Percentiles rank a stretch among this genome's conserved stretches.
These are phyloP conservation scores for Yarrowia sp. DNA, from an alignment of 805 yeast species.

Conservation along the genomic window DNA sequence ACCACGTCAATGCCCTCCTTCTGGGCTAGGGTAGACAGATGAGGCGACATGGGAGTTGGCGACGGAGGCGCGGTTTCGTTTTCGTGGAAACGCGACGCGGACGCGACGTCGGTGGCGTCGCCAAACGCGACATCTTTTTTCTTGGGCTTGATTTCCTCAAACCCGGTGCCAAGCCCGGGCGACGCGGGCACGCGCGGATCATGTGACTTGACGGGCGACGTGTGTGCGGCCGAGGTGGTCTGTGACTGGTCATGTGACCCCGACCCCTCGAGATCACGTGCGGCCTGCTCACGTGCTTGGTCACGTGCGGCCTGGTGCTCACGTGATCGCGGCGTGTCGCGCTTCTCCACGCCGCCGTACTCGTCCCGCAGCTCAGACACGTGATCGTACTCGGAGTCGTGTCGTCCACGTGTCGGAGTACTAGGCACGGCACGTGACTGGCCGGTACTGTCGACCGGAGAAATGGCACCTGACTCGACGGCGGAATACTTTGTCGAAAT, in stretches of 20 bases:
- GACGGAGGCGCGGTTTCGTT: constrained; percentile 16
- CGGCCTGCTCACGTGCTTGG: no score
- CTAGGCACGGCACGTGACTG: constrained; percentile 29
- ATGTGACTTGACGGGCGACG: no score
- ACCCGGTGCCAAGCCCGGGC: constrained; percentile 4
- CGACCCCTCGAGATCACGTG: no score
- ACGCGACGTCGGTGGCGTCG: not conserved
- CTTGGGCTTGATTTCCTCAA: constrained; percentile 24
- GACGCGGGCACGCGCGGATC: no score
- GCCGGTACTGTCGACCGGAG: constrained; percentile 15
- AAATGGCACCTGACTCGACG: constrained; percentile 12
- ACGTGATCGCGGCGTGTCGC: not conserved
- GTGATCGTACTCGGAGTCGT: constrained; percentile 24
- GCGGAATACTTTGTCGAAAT: constrained; percentile 20
- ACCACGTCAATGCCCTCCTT: not conserved
- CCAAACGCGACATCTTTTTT: constrained; percentile 1
- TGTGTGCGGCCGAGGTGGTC: no score
- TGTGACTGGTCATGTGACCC: no score
- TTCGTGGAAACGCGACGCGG: constrained; percentile 23
- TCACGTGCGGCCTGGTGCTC: not conserved
- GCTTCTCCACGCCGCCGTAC: no score
- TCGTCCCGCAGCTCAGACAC: constrained; percentile 13
- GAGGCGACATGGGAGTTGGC: constrained; percentile 15
- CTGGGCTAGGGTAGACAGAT: constrained; percentile 12
- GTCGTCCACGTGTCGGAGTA: not conserved